phyloP scores from a whole-genome alignment of 1,139 yeast genomes.

The Kurtzmaniella quercitrusa region DNA sequence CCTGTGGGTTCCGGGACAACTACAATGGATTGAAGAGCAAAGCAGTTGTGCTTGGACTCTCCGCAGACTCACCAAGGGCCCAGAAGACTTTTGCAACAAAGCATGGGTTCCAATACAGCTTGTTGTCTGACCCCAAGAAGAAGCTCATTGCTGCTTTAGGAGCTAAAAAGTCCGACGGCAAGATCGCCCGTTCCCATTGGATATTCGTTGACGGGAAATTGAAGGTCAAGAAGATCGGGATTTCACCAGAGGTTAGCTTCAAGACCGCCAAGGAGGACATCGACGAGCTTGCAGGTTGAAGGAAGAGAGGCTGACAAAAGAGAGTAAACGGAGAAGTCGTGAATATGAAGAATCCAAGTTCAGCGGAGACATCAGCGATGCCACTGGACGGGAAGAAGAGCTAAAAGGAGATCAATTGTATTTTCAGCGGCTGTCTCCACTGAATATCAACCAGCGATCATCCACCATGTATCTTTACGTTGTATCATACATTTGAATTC shows the following conservation, averaged over 20 bases:
- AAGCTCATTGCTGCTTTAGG: slow-evolving; percentile 71
- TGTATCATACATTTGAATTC: too few relatives aligned
- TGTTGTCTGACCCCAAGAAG: slow-evolving; percentile 73
- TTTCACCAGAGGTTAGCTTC: slow-evolving; percentile 78
- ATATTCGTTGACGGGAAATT: slow-evolving; percentile 76
- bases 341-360: too few relatives aligned
- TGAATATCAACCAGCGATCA: too few relatives aligned
- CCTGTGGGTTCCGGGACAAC: slow-evolving; percentile 77
- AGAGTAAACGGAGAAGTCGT: slow-evolving; percentile 1
- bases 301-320: slow-evolving; percentile 10
- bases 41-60: slow-evolving; percentile 56
- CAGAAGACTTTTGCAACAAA: slow-evolving; percentile 74
- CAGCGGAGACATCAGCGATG: too few relatives aligned
- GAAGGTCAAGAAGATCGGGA: slow-evolving; percentile 56
- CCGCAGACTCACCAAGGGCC: slow-evolving; percentile 70
- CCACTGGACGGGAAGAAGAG: too few relatives aligned
- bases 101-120: slow-evolving; percentile 66
- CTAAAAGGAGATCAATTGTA: too few relatives aligned
- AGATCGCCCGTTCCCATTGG: slow-evolving; percentile 87
- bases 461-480: too few relatives aligned
- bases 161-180: slow-evolving; percentile 75
- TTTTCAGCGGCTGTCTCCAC: too few relatives aligned
- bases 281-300: slow-evolving; percentile 21
- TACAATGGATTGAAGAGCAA: slow-evolving; percentile 53
- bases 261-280: slow-evolving; percentile 57